Conservation (phyloP, 129 eudicot genomes). For the Centrapalus pauciflorus region DNA sequence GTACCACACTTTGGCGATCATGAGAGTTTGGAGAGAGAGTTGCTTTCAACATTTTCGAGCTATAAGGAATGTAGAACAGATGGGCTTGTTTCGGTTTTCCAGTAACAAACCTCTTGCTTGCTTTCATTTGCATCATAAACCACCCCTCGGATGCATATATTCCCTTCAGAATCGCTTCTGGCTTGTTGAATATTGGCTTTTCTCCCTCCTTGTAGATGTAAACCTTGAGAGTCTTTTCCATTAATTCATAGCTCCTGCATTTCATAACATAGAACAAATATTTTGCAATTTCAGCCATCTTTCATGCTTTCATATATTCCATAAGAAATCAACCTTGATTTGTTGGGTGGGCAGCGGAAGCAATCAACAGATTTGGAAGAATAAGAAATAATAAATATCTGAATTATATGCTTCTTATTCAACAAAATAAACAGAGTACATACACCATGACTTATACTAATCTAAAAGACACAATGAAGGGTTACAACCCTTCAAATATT, state of each 20-base stretch:
- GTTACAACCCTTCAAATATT: too few relatives aligned
- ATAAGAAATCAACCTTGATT: too few relatives aligned
- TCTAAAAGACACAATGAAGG: too few relatives aligned
- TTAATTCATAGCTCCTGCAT: conserved; percentile 34
- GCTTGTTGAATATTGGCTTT: conserved; percentile 43
- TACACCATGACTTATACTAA: too few relatives aligned
- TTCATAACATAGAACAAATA: background rate
- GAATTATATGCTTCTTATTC: too few relatives aligned
- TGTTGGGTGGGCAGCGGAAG: too few relatives aligned
- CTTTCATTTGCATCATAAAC: conserved; percentile 50
- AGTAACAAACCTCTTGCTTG: conserved; percentile 35
- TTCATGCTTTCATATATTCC: too few relatives aligned
- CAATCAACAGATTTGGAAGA: too few relatives aligned
- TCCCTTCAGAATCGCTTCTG: conserved; percentile 38
- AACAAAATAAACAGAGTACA: too few relatives aligned
- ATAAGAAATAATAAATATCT: too few relatives aligned
- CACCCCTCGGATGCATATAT: conserved; percentile 67
- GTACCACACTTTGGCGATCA: conserved; percentile 15
- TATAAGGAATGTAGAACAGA: conserved; percentile 52
- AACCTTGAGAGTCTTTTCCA: conserved; percentile 54
- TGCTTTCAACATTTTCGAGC: conserved; percentile 37
- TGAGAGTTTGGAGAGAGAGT: conserved; percentile 38
- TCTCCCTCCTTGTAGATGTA: conserved; percentile 51
- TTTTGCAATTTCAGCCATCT: too few relatives aligned
- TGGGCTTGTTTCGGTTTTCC: conserved; percentile 40